Evolutionary conservation across 371 early-diverging fungal genomes (phyloP).

Genomic region (Syncephalastrum racemosum): DNA sequence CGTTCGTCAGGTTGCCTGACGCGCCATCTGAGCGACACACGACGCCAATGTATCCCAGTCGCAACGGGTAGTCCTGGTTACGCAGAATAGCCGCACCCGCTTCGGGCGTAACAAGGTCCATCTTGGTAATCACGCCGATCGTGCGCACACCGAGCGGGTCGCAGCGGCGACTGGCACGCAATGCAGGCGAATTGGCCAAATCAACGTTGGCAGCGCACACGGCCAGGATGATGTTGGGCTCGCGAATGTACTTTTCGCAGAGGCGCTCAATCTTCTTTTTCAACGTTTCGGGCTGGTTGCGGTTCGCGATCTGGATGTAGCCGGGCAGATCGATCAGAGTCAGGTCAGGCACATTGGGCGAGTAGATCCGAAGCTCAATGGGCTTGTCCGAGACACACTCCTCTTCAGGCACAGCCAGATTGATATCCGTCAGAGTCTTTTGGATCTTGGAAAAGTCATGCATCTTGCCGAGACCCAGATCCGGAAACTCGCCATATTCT

Average conservation of each 20-base stretch:
- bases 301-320: slow-evolving; percentile 95
- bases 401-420: slow-evolving; percentile 87
- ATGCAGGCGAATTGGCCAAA: slow-evolving; percentile 97
- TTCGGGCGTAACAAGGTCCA: slow-evolving; percentile 94
- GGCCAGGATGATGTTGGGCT: slow-evolving; percentile 96
- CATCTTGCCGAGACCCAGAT: slow-evolving; percentile 86
- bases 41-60: slow-evolving; percentile 98
- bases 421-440: slow-evolving; percentile 88
- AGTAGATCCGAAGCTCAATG: slow-evolving; percentile 93
- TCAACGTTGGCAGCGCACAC: slow-evolving; percentile 99
- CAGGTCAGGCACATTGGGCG: slow-evolving; percentile 94
- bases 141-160: slow-evolving; percentile 96
- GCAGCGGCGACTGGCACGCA: slow-evolving; percentile 88
- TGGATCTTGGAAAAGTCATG: slow-evolving; percentile 86
- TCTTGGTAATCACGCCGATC: slow-evolving; percentile 98
- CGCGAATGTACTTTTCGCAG: slow-evolving; percentile 90
- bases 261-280: slow-evolving; percentile 93
- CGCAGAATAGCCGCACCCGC: slow-evolving; percentile 80
- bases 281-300: slow-evolving; percentile 91
- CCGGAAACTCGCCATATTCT: slow-evolving; percentile 95
- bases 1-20: slow-evolving; percentile 57
- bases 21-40: slow-evolving; percentile 74
- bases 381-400: slow-evolving; percentile 94
- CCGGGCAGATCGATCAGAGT: slow-evolving; percentile 99
- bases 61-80: slow-evolving; percentile 91